Conservation (phyloP, 2,329 filamentous ascomycete genomes). For the Teratosphaeria destructans region DNA sequence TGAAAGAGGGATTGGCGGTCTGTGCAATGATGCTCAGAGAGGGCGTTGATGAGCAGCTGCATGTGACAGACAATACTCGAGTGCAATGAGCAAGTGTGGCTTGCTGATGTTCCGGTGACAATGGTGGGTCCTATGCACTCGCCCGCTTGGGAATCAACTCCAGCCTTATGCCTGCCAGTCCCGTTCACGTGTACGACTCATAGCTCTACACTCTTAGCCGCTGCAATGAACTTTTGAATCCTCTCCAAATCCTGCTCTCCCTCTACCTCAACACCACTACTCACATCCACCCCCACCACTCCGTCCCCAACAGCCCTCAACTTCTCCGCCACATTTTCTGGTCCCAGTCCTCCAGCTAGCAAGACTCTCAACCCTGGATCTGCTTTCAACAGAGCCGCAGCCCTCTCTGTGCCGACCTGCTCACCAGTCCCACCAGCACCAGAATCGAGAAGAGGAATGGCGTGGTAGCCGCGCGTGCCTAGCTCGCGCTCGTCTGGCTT, state of each 20-base stretch:
- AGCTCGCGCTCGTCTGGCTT: constrained; percentile 55
- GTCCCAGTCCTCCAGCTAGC: constrained; percentile 74
- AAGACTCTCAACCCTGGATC: constrained; percentile 66
- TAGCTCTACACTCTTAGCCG: constrained; percentile 46
- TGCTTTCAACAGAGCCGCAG: constrained; percentile 54
- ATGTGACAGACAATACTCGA: background rate
- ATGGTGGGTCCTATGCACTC: background rate
- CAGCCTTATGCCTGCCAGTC: background rate
- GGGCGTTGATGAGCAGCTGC: background rate
- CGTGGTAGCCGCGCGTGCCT: constrained; percentile 67
- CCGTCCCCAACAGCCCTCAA: constrained; percentile 55
- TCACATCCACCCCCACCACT: constrained; percentile 80
- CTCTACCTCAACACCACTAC: constrained; percentile 80
- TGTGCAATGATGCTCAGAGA: background rate
- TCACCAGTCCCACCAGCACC: constrained; percentile 74
- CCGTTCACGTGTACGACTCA: background rate
- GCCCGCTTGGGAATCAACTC: background rate
- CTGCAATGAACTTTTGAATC: constrained; percentile 70
- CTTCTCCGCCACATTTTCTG: constrained; percentile 63
- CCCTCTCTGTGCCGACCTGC: constrained; percentile 59
- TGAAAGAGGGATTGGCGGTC: background rate
- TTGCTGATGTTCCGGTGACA: too few species aligned
- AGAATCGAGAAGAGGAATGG: constrained; percentile 75
- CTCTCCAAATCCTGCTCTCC: constrained; percentile 71
- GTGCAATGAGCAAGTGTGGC: too few species aligned